These are phyloP conservation scores for Talaromyces amestolkiae DNA, from an alignment of 2,329 filamentous ascomycete genomes.

Conservation along the genomic window DNA sequence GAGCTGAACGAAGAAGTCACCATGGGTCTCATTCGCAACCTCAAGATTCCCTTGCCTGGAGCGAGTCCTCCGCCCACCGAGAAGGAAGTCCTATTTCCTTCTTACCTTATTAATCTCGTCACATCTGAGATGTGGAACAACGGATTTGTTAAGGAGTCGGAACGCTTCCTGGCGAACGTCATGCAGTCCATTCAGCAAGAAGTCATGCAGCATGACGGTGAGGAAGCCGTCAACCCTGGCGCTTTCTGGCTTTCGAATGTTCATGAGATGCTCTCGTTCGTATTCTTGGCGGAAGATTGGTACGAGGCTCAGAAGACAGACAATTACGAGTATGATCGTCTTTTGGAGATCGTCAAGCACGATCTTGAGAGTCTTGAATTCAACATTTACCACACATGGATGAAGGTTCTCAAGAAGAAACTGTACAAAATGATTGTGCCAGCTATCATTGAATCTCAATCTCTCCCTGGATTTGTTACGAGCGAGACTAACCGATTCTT, in stretches of 20 bases:
- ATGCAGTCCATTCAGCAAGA: conserved; percentile 99
- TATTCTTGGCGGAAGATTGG: conserved; percentile 98
- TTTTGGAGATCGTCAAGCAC: conserved; percentile 98
- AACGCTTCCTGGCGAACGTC: conserved; percentile 96
- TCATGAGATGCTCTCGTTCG: conserved; percentile 99
- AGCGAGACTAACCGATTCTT: conserved; percentile 98
- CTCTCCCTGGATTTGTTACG: conserved; percentile 94
- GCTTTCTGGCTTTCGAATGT: conserved; percentile 99
- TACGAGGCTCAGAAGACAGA: conserved; percentile 99
- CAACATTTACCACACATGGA: conserved; percentile 99
- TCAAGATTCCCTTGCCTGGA: conserved; percentile 90
- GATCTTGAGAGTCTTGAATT: conserved; percentile 97
- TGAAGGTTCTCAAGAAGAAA: conserved; percentile 99
- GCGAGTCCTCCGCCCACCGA: conserved; percentile 87
- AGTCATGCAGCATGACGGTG: conserved; percentile 97
- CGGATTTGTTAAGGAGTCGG: conserved; percentile 98
- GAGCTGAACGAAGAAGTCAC: conserved; percentile 95
- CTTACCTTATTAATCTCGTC: conserved; percentile 97
- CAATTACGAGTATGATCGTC: conserved; percentile 96
- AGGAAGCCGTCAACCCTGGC: conserved; percentile 94
- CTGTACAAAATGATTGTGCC: conserved; percentile 99
- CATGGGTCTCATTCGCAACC: conserved; percentile 89
- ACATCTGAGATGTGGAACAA: conserved; percentile 99
- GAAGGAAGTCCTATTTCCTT: conserved; percentile 97
- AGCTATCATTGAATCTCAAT: conserved; percentile 98